These are phyloP conservation scores for Aegilops speltoides DNA, from an alignment of 176 grass and related monocot species.

Conservation along the genomic window DNA sequence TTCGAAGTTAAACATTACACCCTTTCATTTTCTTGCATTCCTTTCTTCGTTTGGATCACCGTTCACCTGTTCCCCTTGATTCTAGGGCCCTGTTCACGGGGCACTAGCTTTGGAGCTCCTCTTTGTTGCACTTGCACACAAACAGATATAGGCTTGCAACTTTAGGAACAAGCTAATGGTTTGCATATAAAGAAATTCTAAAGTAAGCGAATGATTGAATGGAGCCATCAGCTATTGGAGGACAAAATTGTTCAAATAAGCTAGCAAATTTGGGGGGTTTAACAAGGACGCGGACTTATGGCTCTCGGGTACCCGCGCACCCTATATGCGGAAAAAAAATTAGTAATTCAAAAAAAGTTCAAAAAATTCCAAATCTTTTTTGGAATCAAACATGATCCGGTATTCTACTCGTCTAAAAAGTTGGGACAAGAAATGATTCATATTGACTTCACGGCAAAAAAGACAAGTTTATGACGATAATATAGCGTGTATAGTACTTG, in stretches of 20 bases:
- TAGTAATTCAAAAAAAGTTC: too few species aligned
- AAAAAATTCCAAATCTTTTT: too few species aligned
- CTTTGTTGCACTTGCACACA: constrained; percentile 44
- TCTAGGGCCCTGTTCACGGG: constrained; percentile 68
- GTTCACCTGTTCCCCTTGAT: constrained; percentile 45
- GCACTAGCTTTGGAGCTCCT: constrained; percentile 48
- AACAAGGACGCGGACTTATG: too few species aligned
- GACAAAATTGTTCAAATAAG: background rate
- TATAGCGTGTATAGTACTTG: too few species aligned
- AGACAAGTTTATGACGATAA: too few species aligned
- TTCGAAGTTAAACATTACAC: constrained; percentile 22
- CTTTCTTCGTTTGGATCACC: constrained; percentile 29
- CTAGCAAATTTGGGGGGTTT: too few species aligned
- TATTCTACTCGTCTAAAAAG: too few species aligned
- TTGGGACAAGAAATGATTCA: too few species aligned
- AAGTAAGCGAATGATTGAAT: background rate
- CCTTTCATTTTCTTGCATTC: constrained; percentile 2
- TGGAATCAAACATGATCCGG: too few species aligned
- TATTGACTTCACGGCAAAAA: too few species aligned
- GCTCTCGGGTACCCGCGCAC: too few species aligned
- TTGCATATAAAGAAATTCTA: background rate
- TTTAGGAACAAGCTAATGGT: background rate
- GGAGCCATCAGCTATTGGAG: background rate
- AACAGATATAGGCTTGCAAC: constrained; percentile 32
- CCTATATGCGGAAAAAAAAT: too few species aligned